Base-by-base conservation (phyloP, 768 basidiomycete genomes). In the Auriscalpium vulgare region DNA sequence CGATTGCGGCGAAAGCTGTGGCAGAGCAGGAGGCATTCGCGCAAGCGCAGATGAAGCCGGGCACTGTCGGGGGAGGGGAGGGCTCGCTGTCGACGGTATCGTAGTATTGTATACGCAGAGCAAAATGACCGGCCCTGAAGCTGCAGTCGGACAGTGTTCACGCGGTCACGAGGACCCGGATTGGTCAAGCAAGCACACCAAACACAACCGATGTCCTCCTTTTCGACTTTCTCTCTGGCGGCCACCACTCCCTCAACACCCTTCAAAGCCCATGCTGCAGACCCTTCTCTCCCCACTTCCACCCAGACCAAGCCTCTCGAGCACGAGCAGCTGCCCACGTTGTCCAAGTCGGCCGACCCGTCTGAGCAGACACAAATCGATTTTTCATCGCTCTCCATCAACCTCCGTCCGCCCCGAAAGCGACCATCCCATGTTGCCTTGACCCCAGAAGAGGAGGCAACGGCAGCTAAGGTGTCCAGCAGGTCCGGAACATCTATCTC, bases 151-250 rank as follows among this genome's bases (percentile, higher is more conserved):
- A 14, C 37, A 21, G 46, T 19, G 51, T 61, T 69, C 65, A 68
- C 69, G 65, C 56, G 65, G 63, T 54, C 56, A 56, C 64, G 57
- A 54, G 62, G 61, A 54, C 60, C 62, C 57, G 57, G 55, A 63
- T 51, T 63, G 61, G 63, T 54, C 64, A 64, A 65, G 29, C 29
- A 29, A 65, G 66, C 66, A 66, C 64, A 66, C 63, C 62, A 58
- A 59, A 59, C 51, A 59, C 55, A 56, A 58, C 62, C 56, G 61
- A 63, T 67, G 66, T 66, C 66, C 56, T 59, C 58, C 45, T 53
- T 63, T 57, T 54, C 52, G 51, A 57, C 60, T 10, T 58, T 53
- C 58, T 58, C 65, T 36, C 49, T 43, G 40, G 14, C 58, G 54
- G 56, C 55, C 57, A 29, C 47, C n/a, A 17, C 44, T 57, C 38